Base-by-base conservation (phyloP, 306 rosid species). In the Quercus alba region DNA sequence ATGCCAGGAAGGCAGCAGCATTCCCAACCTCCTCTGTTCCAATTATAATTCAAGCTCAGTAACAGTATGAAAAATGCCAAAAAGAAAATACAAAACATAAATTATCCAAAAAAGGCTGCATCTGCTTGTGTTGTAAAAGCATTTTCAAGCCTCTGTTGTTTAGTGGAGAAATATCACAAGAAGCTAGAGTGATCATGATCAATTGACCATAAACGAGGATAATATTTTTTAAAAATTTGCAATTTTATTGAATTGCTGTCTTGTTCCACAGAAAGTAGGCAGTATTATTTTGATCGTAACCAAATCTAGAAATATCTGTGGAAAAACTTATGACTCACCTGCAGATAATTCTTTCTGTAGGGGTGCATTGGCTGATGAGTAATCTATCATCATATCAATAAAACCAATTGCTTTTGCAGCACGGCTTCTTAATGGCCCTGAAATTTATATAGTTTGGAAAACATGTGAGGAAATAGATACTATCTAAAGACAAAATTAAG, bases 371-470 rank as follows among this genome's bases (percentile, higher is more conserved):
- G 80, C 93, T 10, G 64, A 67, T 49, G 98, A 94, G 81, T 94
- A 92, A 74, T 94, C 94, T 15, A 94, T 94, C 97, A 94, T 94
- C 94, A 85, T 94, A 72, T 92, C 98, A 19, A 94, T 94, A 81
- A 94, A 94, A 18, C 98, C 97, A 13, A 94, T 92, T 21, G 98
- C 97, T 85, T 94, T 94, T 9, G 98, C 98, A 3, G 97, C 98
- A 41, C 98, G 98, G 84, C 97, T 94, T 87, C 97, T 79, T 18
- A 94, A 84, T 25, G 98, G 98, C 83, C 98, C 98, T 94, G 82
- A 25, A 62, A 62, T 25, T 62, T 26, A 25, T 62, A 28, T 25
- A 15, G 30, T 59, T 59, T 9, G 66, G 12, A 59, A 10, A 59
- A 23, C 31, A 10, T 20, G 13, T 59, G 66, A 59, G 66, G 30